Evolutionary conservation across 1,284 basidiomycete species (phyloP).

Genomic region (Ustilago bromivora): DNA sequence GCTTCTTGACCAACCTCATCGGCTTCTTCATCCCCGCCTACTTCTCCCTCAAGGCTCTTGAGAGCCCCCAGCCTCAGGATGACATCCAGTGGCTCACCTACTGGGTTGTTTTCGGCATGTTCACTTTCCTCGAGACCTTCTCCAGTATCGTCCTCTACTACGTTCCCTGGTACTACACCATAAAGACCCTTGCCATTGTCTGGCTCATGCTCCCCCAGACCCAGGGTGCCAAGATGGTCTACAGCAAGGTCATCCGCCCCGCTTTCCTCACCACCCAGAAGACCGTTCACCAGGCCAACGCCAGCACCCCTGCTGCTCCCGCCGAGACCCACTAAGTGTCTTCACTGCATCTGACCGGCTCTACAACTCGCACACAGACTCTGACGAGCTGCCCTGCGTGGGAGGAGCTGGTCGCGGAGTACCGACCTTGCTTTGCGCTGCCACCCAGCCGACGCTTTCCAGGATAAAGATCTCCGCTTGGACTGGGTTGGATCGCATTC

Average conservation of each 20-base stretch:
- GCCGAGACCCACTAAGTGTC: constrained; percentile 51
- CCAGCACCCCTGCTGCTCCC: constrained; percentile 44
- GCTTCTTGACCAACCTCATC: constrained; percentile 69
- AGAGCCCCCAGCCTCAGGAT: constrained; percentile 68
- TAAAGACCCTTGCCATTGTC: constrained; percentile 86
- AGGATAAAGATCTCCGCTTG: background rate
- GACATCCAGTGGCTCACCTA: constrained; percentile 70
- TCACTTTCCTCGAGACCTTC: constrained; percentile 69
- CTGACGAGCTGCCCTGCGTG: background rate
- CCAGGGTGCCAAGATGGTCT: constrained; percentile 70
- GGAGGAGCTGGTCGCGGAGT: constrained; percentile 2
- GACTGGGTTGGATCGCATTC: constrained; percentile 2
- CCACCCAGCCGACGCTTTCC: background rate
- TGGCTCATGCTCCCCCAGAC: constrained; percentile 92
- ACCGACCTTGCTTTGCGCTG: background rate
- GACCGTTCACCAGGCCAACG: constrained; percentile 54
- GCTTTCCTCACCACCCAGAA: constrained; percentile 56
- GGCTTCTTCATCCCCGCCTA: constrained; percentile 69
- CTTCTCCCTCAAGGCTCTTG: constrained; percentile 69
- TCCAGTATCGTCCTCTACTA: constrained; percentile 70
- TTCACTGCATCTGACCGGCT: background rate
- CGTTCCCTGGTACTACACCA: constrained; percentile 86
- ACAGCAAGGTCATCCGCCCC: constrained; percentile 66
- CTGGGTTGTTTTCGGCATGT: constrained; percentile 70
- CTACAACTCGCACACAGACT: background rate